Base-by-base conservation (phyloP, 352 stramenopile genomes). In the Globisporangium orthogonon region DNA sequence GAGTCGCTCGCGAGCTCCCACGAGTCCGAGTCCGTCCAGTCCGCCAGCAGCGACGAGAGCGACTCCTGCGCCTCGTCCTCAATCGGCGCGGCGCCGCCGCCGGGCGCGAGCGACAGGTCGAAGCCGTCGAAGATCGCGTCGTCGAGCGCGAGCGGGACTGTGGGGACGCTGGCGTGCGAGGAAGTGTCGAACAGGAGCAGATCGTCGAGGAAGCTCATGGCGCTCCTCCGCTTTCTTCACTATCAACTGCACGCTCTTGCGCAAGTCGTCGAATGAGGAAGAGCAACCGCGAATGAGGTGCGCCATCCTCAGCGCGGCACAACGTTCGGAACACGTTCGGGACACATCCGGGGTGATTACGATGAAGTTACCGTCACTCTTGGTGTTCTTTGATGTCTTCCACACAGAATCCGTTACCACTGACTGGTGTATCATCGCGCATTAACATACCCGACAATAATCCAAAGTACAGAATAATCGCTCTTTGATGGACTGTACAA, bases 121-220 rank as follows among this genome's bases (percentile, higher is more conserved):
- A 52, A 45, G 54, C 23, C 28, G 33, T 60, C 54, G 18, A 60
- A 39, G 33, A 60, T 47, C 45, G 54, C 31, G 23, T 47, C 54
- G 23, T 60, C 45, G 28, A 60, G 44, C 30, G 29, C 17, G 31
- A 43, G 39, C 45, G 39, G 7, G 9, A 6, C 31, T 6, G 31
- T 37, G 31, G 31, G 6, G 6, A 6, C 31, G 9, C 31, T 37
- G 31, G 41, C 15, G 9, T 7, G 7, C 4, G 41, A 23, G 23
- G 23, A 23, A 23, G 4, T 4, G 41, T 47, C 41, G 5, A 47
- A 17, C 41, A 47, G n/a, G 41, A 47, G n/a, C 15, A 47, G 41
- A 5, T 47, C 41, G n/a, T 47, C 41, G 41, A 47, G 41, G 17
- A 47, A 47, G 11, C 37, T 41, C 37, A 41, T 41, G 9, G 35